A percentile compares a stretch with the other conserved stretches of the same genome.
phyloP scores from a whole-genome alignment of 495 filamentous ascomycete genomes.

The Annulohypoxylon maeteangense region DNA sequence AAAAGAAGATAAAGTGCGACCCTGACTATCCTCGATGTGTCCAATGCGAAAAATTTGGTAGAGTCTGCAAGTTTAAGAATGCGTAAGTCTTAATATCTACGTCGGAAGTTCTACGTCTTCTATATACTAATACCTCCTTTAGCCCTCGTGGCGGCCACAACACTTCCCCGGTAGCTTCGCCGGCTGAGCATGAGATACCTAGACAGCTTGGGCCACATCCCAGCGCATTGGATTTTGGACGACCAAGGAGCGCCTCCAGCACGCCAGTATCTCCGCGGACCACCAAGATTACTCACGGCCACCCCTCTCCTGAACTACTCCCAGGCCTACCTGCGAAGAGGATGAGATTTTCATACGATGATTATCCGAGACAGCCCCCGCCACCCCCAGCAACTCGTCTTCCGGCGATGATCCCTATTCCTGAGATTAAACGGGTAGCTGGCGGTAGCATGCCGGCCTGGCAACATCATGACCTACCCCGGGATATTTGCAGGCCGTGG shows the following conservation, averaged over 20 bases:
- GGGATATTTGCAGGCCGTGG: slow-evolving; percentile 67
- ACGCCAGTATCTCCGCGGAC: slow-evolving; percentile 57
- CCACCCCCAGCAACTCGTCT: slow-evolving; percentile 43
- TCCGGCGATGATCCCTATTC: slow-evolving; percentile 47
- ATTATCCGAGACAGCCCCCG: slow-evolving; percentile 48
- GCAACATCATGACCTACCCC: slow-evolving; percentile 56
- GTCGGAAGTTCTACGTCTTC: not conserved
- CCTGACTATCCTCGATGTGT: slow-evolving; percentile 85
- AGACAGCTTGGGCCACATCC: slow-evolving; percentile 49
- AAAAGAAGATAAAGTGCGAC: slow-evolving; percentile 98
- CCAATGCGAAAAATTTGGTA: slow-evolving; percentile 89
- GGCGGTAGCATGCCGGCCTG: slow-evolving; percentile 41
- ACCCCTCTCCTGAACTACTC: slow-evolving; percentile 44
- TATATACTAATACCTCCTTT: slow-evolving; percentile 38
- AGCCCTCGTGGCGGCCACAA: slow-evolving; percentile 67
- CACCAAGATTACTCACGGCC: slow-evolving; percentile 44
- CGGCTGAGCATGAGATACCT: slow-evolving; percentile 59
- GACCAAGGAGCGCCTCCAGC: slow-evolving; percentile 54
- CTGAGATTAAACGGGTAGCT: slow-evolving; percentile 47
- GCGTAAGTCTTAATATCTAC: slow-evolving; percentile 69
- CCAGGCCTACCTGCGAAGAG: slow-evolving; percentile 53
- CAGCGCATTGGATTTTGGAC: slow-evolving; percentile 46
- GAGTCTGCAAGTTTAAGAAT: slow-evolving; percentile 85
- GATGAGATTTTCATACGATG: slow-evolving; percentile 54
- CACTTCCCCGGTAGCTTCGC: slow-evolving; percentile 61